These are phyloP conservation scores for Monascus ruber DNA, from an alignment of 2,329 filamentous ascomycete species.

Conservation along the genomic window DNA sequence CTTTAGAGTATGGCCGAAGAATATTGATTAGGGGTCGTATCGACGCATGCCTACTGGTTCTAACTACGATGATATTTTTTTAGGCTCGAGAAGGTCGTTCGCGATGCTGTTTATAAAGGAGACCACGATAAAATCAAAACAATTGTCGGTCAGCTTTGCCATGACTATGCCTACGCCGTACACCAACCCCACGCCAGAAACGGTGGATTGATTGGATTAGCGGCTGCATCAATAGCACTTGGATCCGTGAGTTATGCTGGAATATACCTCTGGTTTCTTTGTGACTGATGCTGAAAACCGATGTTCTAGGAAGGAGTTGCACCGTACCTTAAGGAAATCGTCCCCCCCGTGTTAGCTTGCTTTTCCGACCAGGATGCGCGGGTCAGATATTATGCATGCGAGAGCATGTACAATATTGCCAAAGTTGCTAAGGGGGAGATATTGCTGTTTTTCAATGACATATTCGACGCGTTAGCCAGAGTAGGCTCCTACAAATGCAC, in stretches of 20 bases:
- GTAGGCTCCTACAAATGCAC: slow-evolving; percentile 36
- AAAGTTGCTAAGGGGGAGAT: slow-evolving; percentile 99
- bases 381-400: slow-evolving; percentile 95
- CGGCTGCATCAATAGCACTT: slow-evolving; percentile 88
- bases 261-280: not conserved
- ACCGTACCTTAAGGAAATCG: slow-evolving; percentile 82
- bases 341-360: slow-evolving; percentile 91
- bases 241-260: slow-evolving; percentile 59
- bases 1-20: slow-evolving; percentile 64
- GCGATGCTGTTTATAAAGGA: slow-evolving; percentile 64
- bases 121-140: slow-evolving; percentile 72
- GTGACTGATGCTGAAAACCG: slow-evolving; percentile 2
- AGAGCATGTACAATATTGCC: slow-evolving; percentile 99
- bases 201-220: slow-evolving; percentile 87
- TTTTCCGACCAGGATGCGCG: slow-evolving; percentile 97
- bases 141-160: slow-evolving; percentile 91
- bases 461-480: slow-evolving; percentile 96
- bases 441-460: slow-evolving; percentile 92
- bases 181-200: slow-evolving; percentile 95
- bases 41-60: too few species aligned
- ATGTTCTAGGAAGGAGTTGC: slow-evolving; percentile 61
- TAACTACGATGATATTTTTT: not conserved
- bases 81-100: slow-evolving; percentile 82
- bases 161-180: slow-evolving; percentile 94
- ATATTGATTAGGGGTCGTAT: not conserved